phyloP scores from a whole-genome alignment of 148 eudicot species.

The Vaccinium vitisidaea region DNA sequence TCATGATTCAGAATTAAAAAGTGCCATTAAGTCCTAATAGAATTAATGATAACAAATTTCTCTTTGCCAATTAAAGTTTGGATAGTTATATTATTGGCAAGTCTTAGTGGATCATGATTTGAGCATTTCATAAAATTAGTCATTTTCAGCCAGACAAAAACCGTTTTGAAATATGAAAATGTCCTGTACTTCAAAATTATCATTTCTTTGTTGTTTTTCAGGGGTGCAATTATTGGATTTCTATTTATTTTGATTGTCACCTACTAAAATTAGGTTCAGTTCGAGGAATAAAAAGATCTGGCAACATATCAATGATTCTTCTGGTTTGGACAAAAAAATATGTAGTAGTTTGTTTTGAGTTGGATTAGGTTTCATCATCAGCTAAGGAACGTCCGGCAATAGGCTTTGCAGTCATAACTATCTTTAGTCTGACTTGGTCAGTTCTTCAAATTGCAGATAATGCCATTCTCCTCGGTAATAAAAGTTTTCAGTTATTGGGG shows the following conservation, averaged over 20 bases:
- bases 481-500: not conserved
- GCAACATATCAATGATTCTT: not conserved
- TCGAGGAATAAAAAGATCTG: not conserved
- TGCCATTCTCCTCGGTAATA: not conserved
- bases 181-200: not conserved
- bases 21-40: not conserved
- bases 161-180: not conserved
- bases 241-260: not conserved
- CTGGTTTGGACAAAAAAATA: not conserved
- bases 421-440: not conserved
- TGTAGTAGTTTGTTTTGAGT: not conserved
- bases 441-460: not conserved
- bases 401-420: not conserved
- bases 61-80: not conserved
- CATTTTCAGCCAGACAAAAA: not conserved
- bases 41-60: not conserved
- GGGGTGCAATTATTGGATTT: not conserved
- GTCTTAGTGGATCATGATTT: not conserved
- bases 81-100: not conserved
- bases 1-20: not conserved
- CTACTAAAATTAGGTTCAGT: constrained; percentile 4
- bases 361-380: not conserved
- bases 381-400: not conserved
- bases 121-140: not conserved
- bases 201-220: not conserved